A percentile compares a stretch with the other conserved stretches of the same genome.
phyloP scores from a whole-genome alignment of 257 asterid species.

The Cordia subcordata region DNA sequence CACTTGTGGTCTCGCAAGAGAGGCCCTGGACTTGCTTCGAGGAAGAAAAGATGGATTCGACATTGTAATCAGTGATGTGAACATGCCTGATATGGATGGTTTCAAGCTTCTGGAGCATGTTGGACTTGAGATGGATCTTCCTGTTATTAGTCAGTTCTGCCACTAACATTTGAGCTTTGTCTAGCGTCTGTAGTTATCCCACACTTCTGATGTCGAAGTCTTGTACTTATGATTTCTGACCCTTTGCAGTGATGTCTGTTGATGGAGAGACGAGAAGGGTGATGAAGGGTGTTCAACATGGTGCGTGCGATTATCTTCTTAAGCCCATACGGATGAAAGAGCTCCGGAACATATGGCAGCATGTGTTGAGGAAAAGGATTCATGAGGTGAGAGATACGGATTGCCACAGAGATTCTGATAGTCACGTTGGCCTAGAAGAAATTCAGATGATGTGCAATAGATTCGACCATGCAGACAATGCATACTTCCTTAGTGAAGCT shows the following conservation, averaged over 20 bases:
- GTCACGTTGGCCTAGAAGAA: conserved; percentile 35
- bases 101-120: conserved; percentile 92
- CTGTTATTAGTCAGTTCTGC: conserved; percentile 89
- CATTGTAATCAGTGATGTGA: conserved; percentile 90
- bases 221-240: neutral
- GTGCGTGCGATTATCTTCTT: conserved; percentile 82
- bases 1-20: conserved; percentile 70
- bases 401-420: conserved; percentile 41
- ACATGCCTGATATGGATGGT: conserved; percentile 99
- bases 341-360: conserved; percentile 86
- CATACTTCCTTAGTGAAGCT: conserved; percentile 35
- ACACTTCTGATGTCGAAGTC: neutral
- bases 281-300: conserved; percentile 77
- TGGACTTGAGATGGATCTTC: conserved; percentile 96
- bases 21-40: conserved; percentile 72
- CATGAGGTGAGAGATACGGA: conserved; percentile 42
- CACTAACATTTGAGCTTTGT: too few relatives aligned
- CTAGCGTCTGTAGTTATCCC: too few relatives aligned
- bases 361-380: conserved; percentile 61
- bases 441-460: conserved; percentile 30
- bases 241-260: conserved; percentile 67
- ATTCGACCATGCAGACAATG: conserved; percentile 44
- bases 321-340: conserved; percentile 77
- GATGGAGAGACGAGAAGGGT: conserved; percentile 77
- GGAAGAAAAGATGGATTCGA: conserved; percentile 79